Percentiles rank a stretch among this genome's conserved stretches.
phyloP scores from a whole-genome alignment of 2,329 filamentous ascomycete genomes.

The Ophiostoma australiae region DNA sequence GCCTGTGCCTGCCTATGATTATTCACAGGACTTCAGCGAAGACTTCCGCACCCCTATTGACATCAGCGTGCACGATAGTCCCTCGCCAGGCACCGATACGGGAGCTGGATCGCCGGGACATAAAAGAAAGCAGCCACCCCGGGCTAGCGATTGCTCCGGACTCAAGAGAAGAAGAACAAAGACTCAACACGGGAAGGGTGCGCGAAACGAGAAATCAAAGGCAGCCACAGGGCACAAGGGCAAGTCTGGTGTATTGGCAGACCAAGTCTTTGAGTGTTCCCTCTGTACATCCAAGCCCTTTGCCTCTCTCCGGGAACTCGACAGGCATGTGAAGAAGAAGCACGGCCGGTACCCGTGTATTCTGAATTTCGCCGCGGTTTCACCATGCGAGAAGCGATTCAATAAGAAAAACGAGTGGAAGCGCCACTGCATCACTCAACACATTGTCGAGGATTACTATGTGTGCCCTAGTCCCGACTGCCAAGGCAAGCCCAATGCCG shows the following conservation, averaged over 20 bases:
- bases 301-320: background rate
- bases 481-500: constrained; percentile 16
- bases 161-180: background rate
- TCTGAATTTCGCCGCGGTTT: constrained; percentile 50
- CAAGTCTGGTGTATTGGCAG: background rate
- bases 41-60: background rate
- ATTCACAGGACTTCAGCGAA: background rate
- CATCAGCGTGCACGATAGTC: background rate
- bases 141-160: background rate
- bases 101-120: background rate
- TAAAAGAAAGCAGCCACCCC: background rate
- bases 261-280: background rate
- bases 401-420: constrained; percentile 93
- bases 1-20: background rate
- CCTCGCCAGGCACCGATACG: no score
- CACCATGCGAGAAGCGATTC: constrained; percentile 69
- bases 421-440: constrained; percentile 75
- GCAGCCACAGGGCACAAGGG: background rate
- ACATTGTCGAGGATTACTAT: constrained; percentile 70
- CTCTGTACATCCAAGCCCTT: background rate
- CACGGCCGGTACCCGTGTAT: background rate
- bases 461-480: constrained; percentile 59
- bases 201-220: background rate
- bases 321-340: background rate
- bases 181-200: background rate